Evolutionary conservation across 257 asterid genomes (phyloP).

Genomic region (Forsythia suspensa): DNA sequence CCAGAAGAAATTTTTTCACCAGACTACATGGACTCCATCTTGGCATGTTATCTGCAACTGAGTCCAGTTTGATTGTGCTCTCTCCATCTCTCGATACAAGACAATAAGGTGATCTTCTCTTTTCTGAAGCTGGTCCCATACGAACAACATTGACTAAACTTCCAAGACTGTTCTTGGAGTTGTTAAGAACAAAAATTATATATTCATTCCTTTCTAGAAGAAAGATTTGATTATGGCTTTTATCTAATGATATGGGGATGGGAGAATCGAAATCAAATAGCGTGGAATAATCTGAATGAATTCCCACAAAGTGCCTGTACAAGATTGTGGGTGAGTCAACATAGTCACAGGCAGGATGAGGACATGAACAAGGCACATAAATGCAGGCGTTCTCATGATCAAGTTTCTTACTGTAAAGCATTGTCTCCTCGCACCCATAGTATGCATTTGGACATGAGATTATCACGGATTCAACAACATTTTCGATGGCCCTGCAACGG

Average conservation of each 20-base stretch:
- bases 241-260: conserved; percentile 30
- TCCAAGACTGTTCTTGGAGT: conserved; percentile 31
- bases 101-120: conserved; percentile 30
- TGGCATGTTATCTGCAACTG: conserved; percentile 34
- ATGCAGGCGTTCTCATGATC: conserved; percentile 56
- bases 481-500: conserved; percentile 80
- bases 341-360: conserved; percentile 38
- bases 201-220: conserved; percentile 37
- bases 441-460: conserved; percentile 39
- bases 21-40: conserved; percentile 29
- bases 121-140: conserved; percentile 36
- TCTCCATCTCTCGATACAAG: conserved; percentile 41
- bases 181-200: conserved; percentile 48
- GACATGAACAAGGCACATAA: conserved; percentile 56
- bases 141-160: conserved; percentile 44
- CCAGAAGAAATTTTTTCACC: conserved; percentile 37
- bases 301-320: conserved; percentile 39
- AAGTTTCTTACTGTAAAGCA: conserved; percentile 40
- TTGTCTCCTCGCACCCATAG: conserved; percentile 52
- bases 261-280: conserved; percentile 24
- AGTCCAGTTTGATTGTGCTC: conserved; percentile 38
- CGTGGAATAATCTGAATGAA: conserved; percentile 28
- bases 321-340: conserved; percentile 27
- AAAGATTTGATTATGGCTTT: conserved; percentile 25
- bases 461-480: conserved; percentile 56